phyloP scores from a whole-genome alignment of 768 basidiomycete species.

The Infundibulicybe gibba region DNA sequence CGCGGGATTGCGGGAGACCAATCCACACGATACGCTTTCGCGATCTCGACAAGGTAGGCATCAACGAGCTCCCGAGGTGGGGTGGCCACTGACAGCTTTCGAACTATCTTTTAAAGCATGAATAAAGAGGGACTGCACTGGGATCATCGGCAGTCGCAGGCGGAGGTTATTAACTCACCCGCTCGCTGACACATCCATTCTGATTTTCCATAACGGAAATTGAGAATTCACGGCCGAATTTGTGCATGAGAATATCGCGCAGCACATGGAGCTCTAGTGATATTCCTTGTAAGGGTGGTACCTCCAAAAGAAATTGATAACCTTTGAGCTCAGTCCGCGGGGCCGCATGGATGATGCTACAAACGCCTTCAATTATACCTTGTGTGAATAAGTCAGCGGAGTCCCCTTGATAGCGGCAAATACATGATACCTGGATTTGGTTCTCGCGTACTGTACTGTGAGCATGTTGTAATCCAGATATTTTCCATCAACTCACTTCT shows the following conservation, averaged over 20 bases:
- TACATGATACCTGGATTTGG: slow-evolving; percentile 67
- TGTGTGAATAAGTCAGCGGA: background rate
- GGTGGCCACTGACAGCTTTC: slow-evolving; percentile 66
- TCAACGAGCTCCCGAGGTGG: slow-evolving; percentile 78
- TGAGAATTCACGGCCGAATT: slow-evolving; percentile 91
- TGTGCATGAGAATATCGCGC: slow-evolving; percentile 93
- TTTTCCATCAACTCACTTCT: slow-evolving; percentile 52
- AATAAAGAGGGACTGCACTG: slow-evolving; percentile 3
- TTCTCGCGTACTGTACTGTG: slow-evolving; percentile 55
- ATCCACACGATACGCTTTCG: slow-evolving; percentile 76
- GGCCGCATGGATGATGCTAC: slow-evolving; percentile 86
- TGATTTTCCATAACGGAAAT: slow-evolving; percentile 83
- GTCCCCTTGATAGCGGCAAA: background rate
- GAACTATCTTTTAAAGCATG: slow-evolving; percentile 52
- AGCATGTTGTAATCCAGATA: slow-evolving; percentile 7
- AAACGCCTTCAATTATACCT: slow-evolving; percentile 74
- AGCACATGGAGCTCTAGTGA: slow-evolving; percentile 81
- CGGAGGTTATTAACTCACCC: slow-evolving; percentile 47
- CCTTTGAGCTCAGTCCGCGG: slow-evolving; percentile 90
- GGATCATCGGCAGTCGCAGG: background rate
- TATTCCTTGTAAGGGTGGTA: background rate
- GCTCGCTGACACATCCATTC: slow-evolving; percentile 74
- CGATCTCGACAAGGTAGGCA: slow-evolving; percentile 86
- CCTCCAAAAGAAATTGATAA: slow-evolving; percentile 16
- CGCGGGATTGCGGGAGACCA: slow-evolving; percentile 54